Evolutionary conservation across 176 grass and related monocot species (phyloP), one percentile per base, ranked within the genome.

Genomic region (Avena atlantica): DNA sequence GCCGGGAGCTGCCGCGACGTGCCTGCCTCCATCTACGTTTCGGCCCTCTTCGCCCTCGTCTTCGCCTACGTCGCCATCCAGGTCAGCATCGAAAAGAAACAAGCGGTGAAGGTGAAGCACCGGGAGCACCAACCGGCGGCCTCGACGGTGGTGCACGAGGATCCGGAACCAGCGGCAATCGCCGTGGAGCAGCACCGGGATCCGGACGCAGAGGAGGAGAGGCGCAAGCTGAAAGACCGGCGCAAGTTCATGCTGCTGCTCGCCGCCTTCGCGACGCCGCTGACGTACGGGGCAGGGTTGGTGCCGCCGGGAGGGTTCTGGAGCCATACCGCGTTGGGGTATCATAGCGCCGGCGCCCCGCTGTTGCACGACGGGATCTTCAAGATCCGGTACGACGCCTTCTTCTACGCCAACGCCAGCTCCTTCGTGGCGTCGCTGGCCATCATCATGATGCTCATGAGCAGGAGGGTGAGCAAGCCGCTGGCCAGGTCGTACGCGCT

Each of bases 381-480:
- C 47, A 21, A 27, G 24, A 16, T 1, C 34, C 72, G 87, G 29
- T 88, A 88, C 67, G 34, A 31, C 29, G 25, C 78, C 2, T 88
- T 88, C 78, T 88, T 88, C 61, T 75, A 82, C 72, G 74, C 67
- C 56, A 82, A 88, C 15, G 78, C 86, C 14, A 53, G 17, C 3
- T 82, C 78, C 31, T 88, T 88, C 86, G 19, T 82, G 8, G 69
- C 86, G 0, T 88, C 86, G 3, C 7, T 88, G 0, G 86, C 81
- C 78, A 63, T 88, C 72, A 81, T 88, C 59, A 70, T 83, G 27
- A 31, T 89, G 13, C 81, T 84, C 11, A 29, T 72, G 59, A 81
- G 36, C 44, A 47, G 9, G 15, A 24, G 58, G 62, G 47, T 11
- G 34, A 70, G 67, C 49, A 64, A 12, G 47, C 15, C 8, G 8